Conservation (phyloP, 2,329 filamentous ascomycete genomes). For the Coniella lustricola region DNA sequence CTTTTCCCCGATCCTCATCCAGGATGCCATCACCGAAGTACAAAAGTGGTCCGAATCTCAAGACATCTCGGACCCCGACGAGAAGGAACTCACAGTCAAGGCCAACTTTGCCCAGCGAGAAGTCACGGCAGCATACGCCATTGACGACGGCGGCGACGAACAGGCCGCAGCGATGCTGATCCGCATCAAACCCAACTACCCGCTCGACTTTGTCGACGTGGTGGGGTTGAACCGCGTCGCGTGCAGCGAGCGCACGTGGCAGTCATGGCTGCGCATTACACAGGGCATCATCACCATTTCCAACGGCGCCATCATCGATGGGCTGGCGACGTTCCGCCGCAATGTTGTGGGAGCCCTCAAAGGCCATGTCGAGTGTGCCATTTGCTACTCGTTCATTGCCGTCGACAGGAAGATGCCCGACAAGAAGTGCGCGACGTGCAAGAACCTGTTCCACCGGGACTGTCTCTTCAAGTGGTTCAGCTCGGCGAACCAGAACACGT, state of each 20-base stretch:
- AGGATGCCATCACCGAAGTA: slow-evolving; percentile 60
- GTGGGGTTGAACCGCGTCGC: slow-evolving; percentile 74
- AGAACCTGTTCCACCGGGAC: slow-evolving; percentile 82
- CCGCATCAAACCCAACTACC: slow-evolving; percentile 72
- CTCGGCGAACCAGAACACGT: slow-evolving; percentile 84
- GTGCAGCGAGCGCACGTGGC: slow-evolving; percentile 87
- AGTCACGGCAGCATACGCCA: slow-evolving; percentile 74
- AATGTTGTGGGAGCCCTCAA: slow-evolving; percentile 86
- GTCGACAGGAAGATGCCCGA: slow-evolving; percentile 84
- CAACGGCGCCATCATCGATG: slow-evolving; percentile 83
- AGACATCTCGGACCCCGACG: slow-evolving; percentile 40
- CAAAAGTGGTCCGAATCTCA: slow-evolving; percentile 56
- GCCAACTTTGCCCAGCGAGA: slow-evolving; percentile 66
- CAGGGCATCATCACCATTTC: slow-evolving; percentile 92
- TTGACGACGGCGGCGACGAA: slow-evolving; percentile 57
- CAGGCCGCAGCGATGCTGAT: slow-evolving; percentile 77
- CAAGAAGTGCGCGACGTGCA: slow-evolving; percentile 86
- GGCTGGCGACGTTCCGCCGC: slow-evolving; percentile 73
- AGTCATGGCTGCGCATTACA: slow-evolving; percentile 79
- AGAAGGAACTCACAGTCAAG: slow-evolving; percentile 58
- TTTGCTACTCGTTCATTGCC: slow-evolving; percentile 92
- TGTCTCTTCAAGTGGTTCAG: slow-evolving; percentile 98
- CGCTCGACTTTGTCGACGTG: slow-evolving; percentile 71
- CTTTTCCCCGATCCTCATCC: slow-evolving; percentile 66
- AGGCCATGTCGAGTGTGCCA: slow-evolving; percentile 90